Evolutionary conservation across 2,329 filamentous ascomycete genomes (phyloP).

Genomic region (Zasmidium cellare): DNA sequence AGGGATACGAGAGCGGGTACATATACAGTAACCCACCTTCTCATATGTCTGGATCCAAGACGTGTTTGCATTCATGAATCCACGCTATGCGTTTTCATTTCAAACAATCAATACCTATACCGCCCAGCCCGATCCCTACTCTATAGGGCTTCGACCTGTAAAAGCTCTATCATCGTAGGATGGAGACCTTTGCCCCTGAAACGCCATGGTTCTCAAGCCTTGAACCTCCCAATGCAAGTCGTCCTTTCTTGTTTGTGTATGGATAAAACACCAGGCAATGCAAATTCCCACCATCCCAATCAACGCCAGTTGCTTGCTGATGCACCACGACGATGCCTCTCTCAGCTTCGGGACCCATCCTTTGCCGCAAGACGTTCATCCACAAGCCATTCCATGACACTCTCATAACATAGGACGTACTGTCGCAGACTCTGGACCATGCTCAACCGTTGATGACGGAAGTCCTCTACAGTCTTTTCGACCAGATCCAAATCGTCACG

Average conservation of each 20-base stretch:
- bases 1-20: no score
- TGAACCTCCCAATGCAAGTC: not conserved
- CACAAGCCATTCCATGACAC: slow-evolving; percentile 81
- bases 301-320: not conserved
- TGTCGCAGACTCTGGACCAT: slow-evolving; percentile 96
- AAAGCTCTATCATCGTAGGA: not conserved
- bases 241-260: not conserved
- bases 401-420: slow-evolving; percentile 96
- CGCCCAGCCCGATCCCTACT: not conserved
- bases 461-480: slow-evolving; percentile 85
- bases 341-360: no score
- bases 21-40: no score
- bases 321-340: no score
- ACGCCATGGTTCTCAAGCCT: not conserved
- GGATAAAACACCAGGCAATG: no score
- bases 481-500: slow-evolving; percentile 76
- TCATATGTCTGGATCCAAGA: no score
- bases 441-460: slow-evolving; percentile 81
- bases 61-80: not conserved
- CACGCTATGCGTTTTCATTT: not conserved
- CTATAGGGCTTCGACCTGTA: not conserved
- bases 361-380: slow-evolving; percentile 36
- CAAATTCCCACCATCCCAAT: no score
- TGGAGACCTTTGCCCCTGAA: not conserved
- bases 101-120: not conserved